These are phyloP conservation scores for Naganishia sp. DNA, from an alignment of 1,284 basidiomycete species.

Conservation along the genomic window DNA sequence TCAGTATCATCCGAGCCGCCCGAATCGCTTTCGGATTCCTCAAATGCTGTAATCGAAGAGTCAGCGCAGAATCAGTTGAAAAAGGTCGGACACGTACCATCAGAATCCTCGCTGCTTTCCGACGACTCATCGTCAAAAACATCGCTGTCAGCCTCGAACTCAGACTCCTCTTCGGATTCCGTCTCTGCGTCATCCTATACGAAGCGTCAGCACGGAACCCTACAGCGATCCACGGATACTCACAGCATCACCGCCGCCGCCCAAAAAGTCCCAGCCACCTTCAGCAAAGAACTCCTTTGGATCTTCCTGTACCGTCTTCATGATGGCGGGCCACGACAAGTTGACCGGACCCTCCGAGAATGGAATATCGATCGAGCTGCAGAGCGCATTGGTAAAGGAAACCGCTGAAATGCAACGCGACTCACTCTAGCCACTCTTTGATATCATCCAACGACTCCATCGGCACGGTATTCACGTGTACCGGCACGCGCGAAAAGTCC, in stretches of 20 bases:
- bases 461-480: slow-evolving; percentile 96
- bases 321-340: slow-evolving; percentile 95
- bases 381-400: slow-evolving; percentile 21
- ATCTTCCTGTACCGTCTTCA: slow-evolving; percentile 95
- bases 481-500: slow-evolving; percentile 87
- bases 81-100: slow-evolving; percentile 3
- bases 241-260: slow-evolving; percentile 58
- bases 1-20: slow-evolving; percentile 15
- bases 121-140: slow-evolving; percentile 18
- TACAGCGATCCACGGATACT: not conserved
- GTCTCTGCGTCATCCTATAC: slow-evolving; percentile 20
- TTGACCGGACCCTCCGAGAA: slow-evolving; percentile 96
- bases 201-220: not conserved
- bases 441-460: slow-evolving; percentile 87
- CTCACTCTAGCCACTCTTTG: slow-evolving; percentile 96
- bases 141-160: slow-evolving; percentile 23
- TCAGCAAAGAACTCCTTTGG: slow-evolving; percentile 95
- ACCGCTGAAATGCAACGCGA: slow-evolving; percentile 36
- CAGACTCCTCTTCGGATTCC: slow-evolving; percentile 27
- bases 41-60: not conserved
- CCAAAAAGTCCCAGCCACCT: slow-evolving; percentile 92
- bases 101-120: slow-evolving; percentile 24
- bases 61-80: not conserved
- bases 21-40: slow-evolving; percentile 24
- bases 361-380: slow-evolving; percentile 90